Evolutionary conservation across 768 basidiomycete species (phyloP), one percentile per base, ranked within the genome.

Genomic region (Kwoniella sp.): DNA sequence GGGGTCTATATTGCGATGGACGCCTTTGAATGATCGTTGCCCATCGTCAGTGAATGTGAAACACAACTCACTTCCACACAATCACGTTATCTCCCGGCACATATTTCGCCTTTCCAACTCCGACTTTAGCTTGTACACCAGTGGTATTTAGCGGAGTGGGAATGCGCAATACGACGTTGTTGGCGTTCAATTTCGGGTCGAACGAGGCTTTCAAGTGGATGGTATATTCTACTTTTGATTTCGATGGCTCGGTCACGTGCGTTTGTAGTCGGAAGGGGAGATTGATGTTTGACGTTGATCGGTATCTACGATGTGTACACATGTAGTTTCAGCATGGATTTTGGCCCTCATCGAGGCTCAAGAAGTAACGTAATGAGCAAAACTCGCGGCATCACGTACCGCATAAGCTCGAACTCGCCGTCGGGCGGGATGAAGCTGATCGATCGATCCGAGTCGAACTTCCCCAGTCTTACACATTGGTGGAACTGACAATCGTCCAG

Each of bases 361-460:
- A 12, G 34, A 5, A 20, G 34, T 34, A 34, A 23, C 34, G 5
- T 34, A 12, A 3, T 20, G 55, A 37, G 34, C 34, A 37, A n/a
- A n/a, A n/a, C n/a, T n/a, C 34, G 34, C 5, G 5, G 29, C 15
- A 38, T 9, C 9, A 81, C 88, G 70, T 59, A 90, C 92, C 87
- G 86, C 96, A 99, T 98, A 41, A 99, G 84, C 81, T 99, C 96
- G 72, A 99, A 99, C 80, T 99, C 96, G 28, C 96, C 96, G 75
- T 99, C 96, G 2, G 96, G 96, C 0, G 96, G 96, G 37, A 98
- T 89, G 82, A 98, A 98, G 74, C 90, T 93, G 82, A 99, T 98
- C 1, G 92, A 93, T 50, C 96, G 86, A 61, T 87, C 89, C 4
- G 91, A 88, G 78, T 98, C 94, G 75, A 98, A 99, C 81, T 94